phyloP scores from a whole-genome alignment of 371 early-diverging fungal genomes.

The Mortierella sp. region DNA sequence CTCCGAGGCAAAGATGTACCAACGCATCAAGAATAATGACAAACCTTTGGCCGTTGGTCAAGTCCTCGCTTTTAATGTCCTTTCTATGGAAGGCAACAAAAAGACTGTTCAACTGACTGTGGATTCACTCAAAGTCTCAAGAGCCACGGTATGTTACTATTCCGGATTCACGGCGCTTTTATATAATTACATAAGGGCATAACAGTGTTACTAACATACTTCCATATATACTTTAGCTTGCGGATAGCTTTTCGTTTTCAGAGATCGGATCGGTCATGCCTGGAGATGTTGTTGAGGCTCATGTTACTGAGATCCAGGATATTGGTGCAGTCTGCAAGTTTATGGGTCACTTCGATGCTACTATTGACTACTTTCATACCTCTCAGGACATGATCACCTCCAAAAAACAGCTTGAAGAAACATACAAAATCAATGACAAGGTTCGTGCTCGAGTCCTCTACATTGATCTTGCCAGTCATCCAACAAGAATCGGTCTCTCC shows the following conservation, averaged over 20 bases:
- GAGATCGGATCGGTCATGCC: conserved; percentile 73
- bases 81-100: conserved; percentile 62
- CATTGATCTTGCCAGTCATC: conserved; percentile 64
- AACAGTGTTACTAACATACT: neutral
- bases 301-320: conserved; percentile 63
- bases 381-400: conserved; percentile 48
- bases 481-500: conserved; percentile 74
- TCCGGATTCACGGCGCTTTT: too few relatives aligned
- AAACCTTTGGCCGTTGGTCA: conserved; percentile 74
- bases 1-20: conserved; percentile 68
- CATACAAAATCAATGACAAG: conserved; percentile 66
- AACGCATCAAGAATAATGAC: conserved; percentile 64
- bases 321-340: conserved; percentile 75
- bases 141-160: conserved; percentile 58
- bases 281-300: conserved; percentile 70
- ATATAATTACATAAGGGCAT: neutral
- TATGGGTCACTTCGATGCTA: conserved; percentile 77
- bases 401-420: conserved; percentile 59
- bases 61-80: conserved; percentile 68
- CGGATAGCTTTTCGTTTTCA: conserved; percentile 60
- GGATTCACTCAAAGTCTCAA: conserved; percentile 66
- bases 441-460: conserved; percentile 76
- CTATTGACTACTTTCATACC: conserved; percentile 70
- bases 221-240: conserved; percentile 31
- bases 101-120: conserved; percentile 72